Evolutionary conservation across 208 protist genomes (phyloP).

Genomic region (Spongospora subterranea): DNA sequence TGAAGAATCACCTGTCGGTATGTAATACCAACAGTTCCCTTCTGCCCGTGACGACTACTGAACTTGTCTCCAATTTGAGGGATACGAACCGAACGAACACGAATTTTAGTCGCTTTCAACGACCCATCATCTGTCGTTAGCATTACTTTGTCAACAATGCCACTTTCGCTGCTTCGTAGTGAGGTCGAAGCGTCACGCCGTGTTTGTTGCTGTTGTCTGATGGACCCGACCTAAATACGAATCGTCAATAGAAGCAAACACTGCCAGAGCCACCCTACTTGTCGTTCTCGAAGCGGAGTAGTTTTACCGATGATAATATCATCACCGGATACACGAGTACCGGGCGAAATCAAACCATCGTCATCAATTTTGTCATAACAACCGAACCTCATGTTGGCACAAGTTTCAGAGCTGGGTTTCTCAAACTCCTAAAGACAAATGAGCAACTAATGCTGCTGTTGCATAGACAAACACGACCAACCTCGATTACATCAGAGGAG

Average conservation of each 20-base stretch:
- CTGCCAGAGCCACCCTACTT: no score
- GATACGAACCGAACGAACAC: conserved; percentile 80
- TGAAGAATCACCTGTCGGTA: no score
- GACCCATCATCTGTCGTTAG: conserved; percentile 86
- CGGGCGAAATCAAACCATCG: conserved; percentile 89
- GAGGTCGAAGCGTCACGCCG: conserved; percentile 65
- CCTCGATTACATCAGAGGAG: conserved; percentile 73
- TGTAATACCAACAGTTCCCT: conserved; percentile 93
- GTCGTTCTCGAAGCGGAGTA: conserved; percentile 64
- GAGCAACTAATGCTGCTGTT: neutral
- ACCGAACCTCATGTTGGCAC: conserved; percentile 77
- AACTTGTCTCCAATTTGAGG: conserved; percentile 95
- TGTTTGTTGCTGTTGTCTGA: conserved; percentile 51
- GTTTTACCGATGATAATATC: conserved; percentile 91
- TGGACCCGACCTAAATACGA: no score
- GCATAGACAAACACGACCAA: neutral
- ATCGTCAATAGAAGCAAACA: no score
- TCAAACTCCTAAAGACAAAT: conserved; percentile 79
- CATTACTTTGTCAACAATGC: conserved; percentile 89
- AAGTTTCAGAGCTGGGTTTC: conserved; percentile 84
- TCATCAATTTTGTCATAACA: conserved; percentile 93
- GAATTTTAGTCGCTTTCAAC: conserved; percentile 81
- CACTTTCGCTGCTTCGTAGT: conserved; percentile 71
- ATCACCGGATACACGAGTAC: conserved; percentile 77
- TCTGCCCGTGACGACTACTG: conserved; percentile 94